A percentile compares a stretch with the other conserved stretches of the same genome.
Conservation (phyloP, 306 rosid species). For the Herpetospermum pedunculosum region DNA sequence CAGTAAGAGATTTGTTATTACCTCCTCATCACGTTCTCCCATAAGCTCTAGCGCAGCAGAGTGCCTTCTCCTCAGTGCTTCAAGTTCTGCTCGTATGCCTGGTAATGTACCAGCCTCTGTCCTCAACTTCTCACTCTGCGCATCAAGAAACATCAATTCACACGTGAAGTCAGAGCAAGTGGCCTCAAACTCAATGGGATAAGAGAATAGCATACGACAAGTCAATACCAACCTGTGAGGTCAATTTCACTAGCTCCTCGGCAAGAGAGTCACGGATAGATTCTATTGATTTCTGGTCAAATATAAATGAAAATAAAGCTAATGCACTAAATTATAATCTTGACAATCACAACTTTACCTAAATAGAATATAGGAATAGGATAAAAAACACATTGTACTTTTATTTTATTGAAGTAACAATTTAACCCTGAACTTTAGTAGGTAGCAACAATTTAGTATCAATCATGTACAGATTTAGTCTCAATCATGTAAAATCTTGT, state of each 20-base stretch:
- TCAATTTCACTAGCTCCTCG: slow-evolving; percentile 92
- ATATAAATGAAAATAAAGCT: slow-evolving; percentile 3
- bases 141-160: slow-evolving; percentile 11
- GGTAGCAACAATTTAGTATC: too few species aligned
- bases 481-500: neutral
- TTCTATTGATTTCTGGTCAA: slow-evolving; percentile 73
- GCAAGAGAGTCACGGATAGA: slow-evolving; percentile 96
- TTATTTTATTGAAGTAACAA: too few species aligned
- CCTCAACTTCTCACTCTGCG: slow-evolving; percentile 88
- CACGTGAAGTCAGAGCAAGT: neutral
- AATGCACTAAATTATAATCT: neutral
- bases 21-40: slow-evolving; percentile 99
- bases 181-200: neutral
- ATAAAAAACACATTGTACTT: too few species aligned
- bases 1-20: slow-evolving; percentile 17
- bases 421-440: too few species aligned
- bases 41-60: slow-evolving; percentile 95
- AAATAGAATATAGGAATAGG: neutral
- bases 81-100: slow-evolving; percentile 86
- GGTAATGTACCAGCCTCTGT: slow-evolving; percentile 70
- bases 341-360: neutral
- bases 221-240: slow-evolving; percentile 55
- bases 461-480: too few species aligned
- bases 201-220: neutral
- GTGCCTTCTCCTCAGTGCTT: slow-evolving; percentile 90